Base-by-base conservation (phyloP, 208 protist genomes). In the Trichomonas vaginalis region DNA sequence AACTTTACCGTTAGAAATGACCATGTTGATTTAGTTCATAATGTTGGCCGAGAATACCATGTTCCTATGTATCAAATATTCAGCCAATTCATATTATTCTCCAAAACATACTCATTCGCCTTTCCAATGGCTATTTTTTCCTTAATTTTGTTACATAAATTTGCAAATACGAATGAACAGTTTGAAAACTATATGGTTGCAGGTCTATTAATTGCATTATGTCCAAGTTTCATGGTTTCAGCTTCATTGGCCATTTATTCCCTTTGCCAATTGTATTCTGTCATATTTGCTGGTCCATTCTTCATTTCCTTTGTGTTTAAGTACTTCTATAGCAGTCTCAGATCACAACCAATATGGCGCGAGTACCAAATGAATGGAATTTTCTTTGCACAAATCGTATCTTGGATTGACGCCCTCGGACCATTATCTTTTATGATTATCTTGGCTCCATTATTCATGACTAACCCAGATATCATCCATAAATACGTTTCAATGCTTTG, bases 331-430 rank as follows among this genome's bases (percentile, higher is more conserved):
- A 17, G 3, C 10, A 10, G 6, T 4, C 35, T 92, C 39, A 27
- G 6, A 12, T 4, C 14, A 6, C 27, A 56, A 8, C 86, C 86
- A 39, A 3, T 92, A 35, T 92, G 86, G 86, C 4, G 86, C 9
- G 86, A 92, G 51, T 92, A 92, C 27, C 86, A 92, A 51, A 92
- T 92, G 86, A 42, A 92, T 48, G 86, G 86, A 21, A 92, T 92
- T 51, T 92, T 92, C 37, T 92, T 45, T 21, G 23, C 86, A 15
- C 86, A 92, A 56, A 39, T 92, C 3, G 23, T 46, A 2, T 48
- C 37, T 15, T 92, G 40, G 40, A 39, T 92, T 35, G 86, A 92
- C 37, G 42, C 86, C 1, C 56, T 51, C 37, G 86, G 86, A 1
- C n/a, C n/a, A 51, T 39, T 51, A 1, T 92, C 39, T 32, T 51